Conservation (phyloP, 768 basidiomycete species). For the Sistotremastrum niveocremeum region DNA sequence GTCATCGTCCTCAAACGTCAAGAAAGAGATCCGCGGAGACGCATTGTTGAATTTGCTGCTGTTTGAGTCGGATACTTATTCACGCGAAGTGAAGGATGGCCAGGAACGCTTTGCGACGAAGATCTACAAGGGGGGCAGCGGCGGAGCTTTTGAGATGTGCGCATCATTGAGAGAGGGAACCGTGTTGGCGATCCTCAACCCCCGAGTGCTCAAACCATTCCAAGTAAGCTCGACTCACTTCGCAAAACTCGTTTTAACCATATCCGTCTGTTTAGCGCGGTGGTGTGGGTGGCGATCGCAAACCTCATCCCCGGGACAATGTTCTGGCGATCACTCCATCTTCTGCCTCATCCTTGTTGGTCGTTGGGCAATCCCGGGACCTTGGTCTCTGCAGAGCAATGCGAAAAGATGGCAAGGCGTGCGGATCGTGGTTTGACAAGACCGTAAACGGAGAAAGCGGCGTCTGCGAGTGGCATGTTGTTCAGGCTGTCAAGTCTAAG, state of each 20-base stretch:
- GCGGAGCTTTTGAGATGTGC: slow-evolving; percentile 83
- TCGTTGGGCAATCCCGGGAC: slow-evolving; percentile 78
- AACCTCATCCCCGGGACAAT: slow-evolving; percentile 66
- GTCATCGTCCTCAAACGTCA: slow-evolving; percentile 37
- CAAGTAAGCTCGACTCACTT: slow-evolving; percentile 34
- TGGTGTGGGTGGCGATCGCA: slow-evolving; percentile 6
- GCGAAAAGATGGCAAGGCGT: slow-evolving; percentile 68
- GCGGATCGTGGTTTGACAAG: slow-evolving; percentile 86
- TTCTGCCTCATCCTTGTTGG: slow-evolving; percentile 62
- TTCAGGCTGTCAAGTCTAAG: slow-evolving; percentile 60
- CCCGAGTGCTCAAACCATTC: slow-evolving; percentile 74
- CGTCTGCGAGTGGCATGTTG: slow-evolving; percentile 87
- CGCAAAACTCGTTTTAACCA: neutral
- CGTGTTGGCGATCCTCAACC: slow-evolving; percentile 83
- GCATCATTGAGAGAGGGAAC: slow-evolving; percentile 80
- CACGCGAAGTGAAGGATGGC: slow-evolving; percentile 36
- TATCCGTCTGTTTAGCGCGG: slow-evolving; percentile 11
- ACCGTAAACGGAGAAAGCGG: slow-evolving; percentile 42
- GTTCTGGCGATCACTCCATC: slow-evolving; percentile 82
- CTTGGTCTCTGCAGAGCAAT: slow-evolving; percentile 72
- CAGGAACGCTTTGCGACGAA: slow-evolving; percentile 32
- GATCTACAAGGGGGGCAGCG: slow-evolving; percentile 77
- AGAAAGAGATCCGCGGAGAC: slow-evolving; percentile 59
- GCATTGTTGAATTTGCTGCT: slow-evolving; percentile 72
- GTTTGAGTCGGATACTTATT: slow-evolving; percentile 74